Evolutionary conservation across 805 yeast species (phyloP), one percentile per base, ranked within the genome.

Genomic region (Kuraishia floccosa): DNA sequence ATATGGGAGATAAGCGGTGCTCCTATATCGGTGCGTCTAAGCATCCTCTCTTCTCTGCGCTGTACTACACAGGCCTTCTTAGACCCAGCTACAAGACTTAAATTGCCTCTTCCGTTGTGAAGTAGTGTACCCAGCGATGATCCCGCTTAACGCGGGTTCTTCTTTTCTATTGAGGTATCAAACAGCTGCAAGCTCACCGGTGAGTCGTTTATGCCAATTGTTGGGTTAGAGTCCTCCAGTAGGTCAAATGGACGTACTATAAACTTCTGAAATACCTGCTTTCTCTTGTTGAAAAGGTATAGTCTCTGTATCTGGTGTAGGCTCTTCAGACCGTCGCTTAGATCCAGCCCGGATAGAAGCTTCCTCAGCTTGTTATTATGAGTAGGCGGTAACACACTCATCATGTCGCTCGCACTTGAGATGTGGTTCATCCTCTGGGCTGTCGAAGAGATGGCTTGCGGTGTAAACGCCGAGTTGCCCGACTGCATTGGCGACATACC

Each of bases 171-270:
- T 12, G 67, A 58, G 3, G 72, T 63, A 32, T 69, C 77, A 46
- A 75, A 75, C 33, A 65, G 49, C 12, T 70, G 65, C 32, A 76
- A 49, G 34, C 67, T 67, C 12, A 75, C 46, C 2, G 78, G 65
- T 1, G 69, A 61, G 40, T 75, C 80, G 44, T 73, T 72, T 18
- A 57, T 38, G 5, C 65, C 56, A 35, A 58, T 52, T 5, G 52
- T 41, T 1, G 74, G 68, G 38, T 58, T 66, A 1, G 76, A 55
- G 32, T 75, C 80, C 41, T 74, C 80, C 27, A 75, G 58, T 39
- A 73, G 43, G 39, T 75, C 83, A 48, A 73, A 72, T 9, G 72
- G 56, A 36, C 67, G 60, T 28, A 63, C 42, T 16, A 46, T 53
- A 34, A 68, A 56, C 20, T 58, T 64, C 9, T 48, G 37, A 37